Evolutionary conservation across 495 filamentous ascomycete species (phyloP).

Genomic region (Penicillium macrosclerotiorum): DNA sequence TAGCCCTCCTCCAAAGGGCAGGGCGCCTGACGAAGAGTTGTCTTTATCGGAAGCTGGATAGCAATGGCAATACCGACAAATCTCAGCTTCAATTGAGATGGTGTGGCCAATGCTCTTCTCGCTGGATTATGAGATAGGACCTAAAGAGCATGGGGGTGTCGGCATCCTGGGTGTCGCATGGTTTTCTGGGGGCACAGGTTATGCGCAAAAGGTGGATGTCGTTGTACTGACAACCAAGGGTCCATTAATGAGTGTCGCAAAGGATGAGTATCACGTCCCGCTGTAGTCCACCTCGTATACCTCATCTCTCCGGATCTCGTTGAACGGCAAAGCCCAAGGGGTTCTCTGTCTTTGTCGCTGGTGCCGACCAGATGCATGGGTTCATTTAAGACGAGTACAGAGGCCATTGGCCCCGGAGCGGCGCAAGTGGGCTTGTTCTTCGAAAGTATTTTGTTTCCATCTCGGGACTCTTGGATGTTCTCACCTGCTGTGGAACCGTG

Average conservation of each 20-base stretch:
- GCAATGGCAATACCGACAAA: neutral
- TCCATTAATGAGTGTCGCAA: slow-evolving; percentile 3
- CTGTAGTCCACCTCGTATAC: too few relatives aligned
- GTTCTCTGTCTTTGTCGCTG: too few relatives aligned
- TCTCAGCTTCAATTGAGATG: too few relatives aligned
- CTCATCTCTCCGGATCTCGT: too few relatives aligned
- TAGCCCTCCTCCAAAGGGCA: too few relatives aligned
- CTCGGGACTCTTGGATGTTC: slow-evolving; percentile 3
- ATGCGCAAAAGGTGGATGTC: neutral
- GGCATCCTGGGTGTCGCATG: slow-evolving; percentile 7
- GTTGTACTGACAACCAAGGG: slow-evolving; percentile 22
- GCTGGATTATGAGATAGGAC: neutral
- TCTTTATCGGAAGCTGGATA: too few relatives aligned
- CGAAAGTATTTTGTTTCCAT: neutral
- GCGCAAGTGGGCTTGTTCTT: too few relatives aligned
- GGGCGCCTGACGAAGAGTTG: too few relatives aligned
- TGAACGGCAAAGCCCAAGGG: too few relatives aligned
- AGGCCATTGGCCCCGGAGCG: neutral
- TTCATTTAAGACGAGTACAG: neutral
- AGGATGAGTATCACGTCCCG: too few relatives aligned
- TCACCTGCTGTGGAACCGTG: slow-evolving; percentile 18
- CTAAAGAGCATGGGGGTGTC: neutral
- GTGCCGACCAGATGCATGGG: neutral
- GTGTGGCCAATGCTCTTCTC: neutral
- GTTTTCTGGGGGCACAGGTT: slow-evolving; percentile 1